Evolutionary conservation across 768 basidiomycete genomes (phyloP).

Genomic region (Rhizopogon salebrosus): DNA sequence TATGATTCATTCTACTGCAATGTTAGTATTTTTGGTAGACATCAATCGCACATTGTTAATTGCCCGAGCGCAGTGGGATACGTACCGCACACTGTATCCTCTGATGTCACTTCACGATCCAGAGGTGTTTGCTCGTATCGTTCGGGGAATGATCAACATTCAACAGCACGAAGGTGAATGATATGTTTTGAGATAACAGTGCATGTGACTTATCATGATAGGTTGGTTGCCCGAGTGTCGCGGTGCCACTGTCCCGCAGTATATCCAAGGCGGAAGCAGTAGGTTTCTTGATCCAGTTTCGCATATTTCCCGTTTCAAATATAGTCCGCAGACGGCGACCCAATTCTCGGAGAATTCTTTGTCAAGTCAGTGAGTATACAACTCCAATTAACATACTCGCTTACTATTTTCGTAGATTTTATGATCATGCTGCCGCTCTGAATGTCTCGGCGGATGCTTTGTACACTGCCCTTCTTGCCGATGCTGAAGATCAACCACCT

Average conservation of each 20-base stretch:
- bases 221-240: constrained; percentile 68
- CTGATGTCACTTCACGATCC: constrained; percentile 64
- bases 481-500: constrained; percentile 51
- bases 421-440: constrained; percentile 40
- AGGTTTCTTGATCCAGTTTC: constrained; percentile 19
- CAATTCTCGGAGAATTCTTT: constrained; percentile 60
- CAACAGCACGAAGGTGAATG: constrained; percentile 54
- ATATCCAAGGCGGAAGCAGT: constrained; percentile 61
- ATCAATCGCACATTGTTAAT: not conserved
- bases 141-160: constrained; percentile 63
- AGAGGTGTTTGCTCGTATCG: constrained; percentile 50
- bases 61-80: constrained; percentile 47
- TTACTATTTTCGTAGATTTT: constrained; percentile 33
- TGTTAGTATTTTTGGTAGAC: constrained; percentile 27
- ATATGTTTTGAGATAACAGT: not conserved
- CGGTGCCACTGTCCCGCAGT: constrained; percentile 46
- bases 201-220: constrained; percentile 14
- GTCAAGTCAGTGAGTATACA: constrained; percentile 41
- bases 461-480: constrained; percentile 52
- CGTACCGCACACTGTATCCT: constrained; percentile 57
- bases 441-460: constrained; percentile 44
- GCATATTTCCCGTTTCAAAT: not conserved
- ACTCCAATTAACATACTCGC: not conserved
- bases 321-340: constrained; percentile 48
- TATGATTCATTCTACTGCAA: constrained; percentile 68